Percentiles rank a stretch among this genome's conserved stretches.
Conservation (phyloP, 352 stramenopile genomes). For the Phytophthora capsici region DNA sequence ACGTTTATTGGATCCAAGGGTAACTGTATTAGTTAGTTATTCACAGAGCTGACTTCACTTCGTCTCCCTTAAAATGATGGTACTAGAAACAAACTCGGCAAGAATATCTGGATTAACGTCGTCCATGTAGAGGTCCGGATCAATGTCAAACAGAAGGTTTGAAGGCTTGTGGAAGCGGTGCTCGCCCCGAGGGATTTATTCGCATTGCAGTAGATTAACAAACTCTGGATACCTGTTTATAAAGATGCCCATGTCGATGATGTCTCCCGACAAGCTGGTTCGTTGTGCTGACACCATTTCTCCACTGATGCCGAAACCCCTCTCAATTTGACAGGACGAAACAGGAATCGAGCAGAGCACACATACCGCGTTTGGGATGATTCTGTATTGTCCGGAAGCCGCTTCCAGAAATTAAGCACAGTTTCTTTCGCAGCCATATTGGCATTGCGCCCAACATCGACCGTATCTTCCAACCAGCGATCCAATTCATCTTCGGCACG, state of each 20-base stretch:
- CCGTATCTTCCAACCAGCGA: constrained; percentile 8
- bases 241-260: constrained; percentile 23
- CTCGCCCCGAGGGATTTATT: constrained; percentile 11
- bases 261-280: constrained; percentile 7
- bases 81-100: background rate
- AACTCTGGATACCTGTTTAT: constrained; percentile 20
- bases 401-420: constrained; percentile 22
- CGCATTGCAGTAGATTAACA: constrained; percentile 23
- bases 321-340: constrained; percentile 20
- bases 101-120: background rate
- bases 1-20: background rate
- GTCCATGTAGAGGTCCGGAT: constrained; percentile 1
- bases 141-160: constrained; percentile 3
- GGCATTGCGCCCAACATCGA: constrained; percentile 1
- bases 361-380: constrained; percentile 21
- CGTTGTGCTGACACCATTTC: constrained; percentile 9
- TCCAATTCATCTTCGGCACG: constrained; percentile 17
- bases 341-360: constrained; percentile 8
- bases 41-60: background rate
- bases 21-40: background rate
- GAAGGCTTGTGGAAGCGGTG: constrained; percentile 10
- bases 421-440: constrained; percentile 4
- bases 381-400: constrained; percentile 4
- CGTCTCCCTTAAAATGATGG: background rate
- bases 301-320: constrained; percentile 22